phyloP scores from a whole-genome alignment of 176 grass and related monocot species.

The Cenchrus americanus region DNA sequence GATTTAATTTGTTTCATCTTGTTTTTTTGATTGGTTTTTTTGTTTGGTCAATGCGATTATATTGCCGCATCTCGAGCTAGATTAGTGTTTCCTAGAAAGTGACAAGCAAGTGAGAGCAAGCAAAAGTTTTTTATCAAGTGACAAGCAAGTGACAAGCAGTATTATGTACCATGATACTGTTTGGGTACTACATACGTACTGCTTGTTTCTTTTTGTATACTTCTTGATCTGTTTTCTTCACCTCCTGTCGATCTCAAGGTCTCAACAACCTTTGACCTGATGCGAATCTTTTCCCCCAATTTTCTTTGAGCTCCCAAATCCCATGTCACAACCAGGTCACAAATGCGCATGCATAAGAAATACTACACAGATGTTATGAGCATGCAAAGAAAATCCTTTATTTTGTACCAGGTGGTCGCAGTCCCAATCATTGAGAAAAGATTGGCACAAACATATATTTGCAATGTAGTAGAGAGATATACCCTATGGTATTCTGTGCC shows the following conservation, averaged over 20 bases:
- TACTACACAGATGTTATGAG: neutral
- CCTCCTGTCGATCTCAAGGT: neutral
- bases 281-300: neutral
- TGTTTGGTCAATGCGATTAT: neutral
- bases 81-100: neutral
- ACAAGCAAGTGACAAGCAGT: neutral
- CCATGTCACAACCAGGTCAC: neutral
- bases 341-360: conserved; percentile 1
- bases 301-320: neutral
- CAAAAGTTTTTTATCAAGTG: no score
- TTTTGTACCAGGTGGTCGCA: neutral
- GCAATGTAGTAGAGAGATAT: neutral
- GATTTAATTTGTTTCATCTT: neutral
- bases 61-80: neutral
- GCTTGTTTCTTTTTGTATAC: conserved; percentile 22
- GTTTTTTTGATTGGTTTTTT: neutral
- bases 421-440: conserved; percentile 45
- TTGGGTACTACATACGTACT: neutral
- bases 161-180: conserved; percentile 4
- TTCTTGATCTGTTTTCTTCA: neutral
- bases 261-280: conserved; percentile 23
- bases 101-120: neutral
- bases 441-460: conserved; percentile 30
- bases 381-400: conserved; percentile 6
- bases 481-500: conserved; percentile 41